phyloP scores from a whole-genome alignment of 2,329 filamentous ascomycete species.

The Exophiala sp. region DNA sequence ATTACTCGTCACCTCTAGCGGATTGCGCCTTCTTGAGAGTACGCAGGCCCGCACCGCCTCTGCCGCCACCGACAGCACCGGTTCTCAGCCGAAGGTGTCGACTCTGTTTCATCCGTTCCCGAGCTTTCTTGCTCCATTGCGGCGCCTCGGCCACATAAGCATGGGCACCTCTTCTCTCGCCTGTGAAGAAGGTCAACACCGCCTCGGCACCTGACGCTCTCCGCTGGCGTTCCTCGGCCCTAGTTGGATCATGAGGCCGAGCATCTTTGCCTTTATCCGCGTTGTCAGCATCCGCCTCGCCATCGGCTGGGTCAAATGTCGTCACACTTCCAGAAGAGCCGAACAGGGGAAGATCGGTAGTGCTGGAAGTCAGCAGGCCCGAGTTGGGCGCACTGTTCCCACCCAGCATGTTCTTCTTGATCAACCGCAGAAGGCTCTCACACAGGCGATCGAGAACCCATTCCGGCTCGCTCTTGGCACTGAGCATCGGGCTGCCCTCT shows the following conservation, averaged over 20 bases:
- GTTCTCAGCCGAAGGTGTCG: slow-evolving; percentile 3
- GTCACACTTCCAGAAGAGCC: slow-evolving; percentile 9
- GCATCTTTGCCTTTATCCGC: slow-evolving; percentile 10
- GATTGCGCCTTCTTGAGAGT: slow-evolving; percentile 17
- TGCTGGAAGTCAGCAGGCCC: slow-evolving; percentile 1
- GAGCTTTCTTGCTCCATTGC: slow-evolving; percentile 23
- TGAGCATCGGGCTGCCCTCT: slow-evolving; percentile 61
- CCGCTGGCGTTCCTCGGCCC: slow-evolving; percentile 12
- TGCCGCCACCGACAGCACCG: slow-evolving; percentile 15
- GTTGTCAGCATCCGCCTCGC: background rate
- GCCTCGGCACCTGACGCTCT: slow-evolving; percentile 22
- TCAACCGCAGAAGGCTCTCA: slow-evolving; percentile 53
- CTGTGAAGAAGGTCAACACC: slow-evolving; percentile 23
- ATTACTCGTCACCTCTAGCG: background rate
- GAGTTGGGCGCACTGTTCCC: slow-evolving; percentile 3
- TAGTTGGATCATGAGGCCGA: background rate
- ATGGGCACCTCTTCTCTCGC: slow-evolving; percentile 16
- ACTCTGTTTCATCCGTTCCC: slow-evolving; percentile 7
- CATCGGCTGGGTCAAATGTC: slow-evolving; percentile 1
- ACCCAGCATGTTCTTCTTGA: slow-evolving; percentile 25
- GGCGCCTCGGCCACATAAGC: slow-evolving; percentile 14
- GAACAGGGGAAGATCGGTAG: slow-evolving; percentile 9
- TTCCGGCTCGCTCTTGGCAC: slow-evolving; percentile 56
- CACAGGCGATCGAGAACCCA: slow-evolving; percentile 62
- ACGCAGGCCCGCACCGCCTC: slow-evolving; percentile 17